Evolutionary conservation across 768 basidiomycete species (phyloP).

Genomic region (Agrocybe pediades): DNA sequence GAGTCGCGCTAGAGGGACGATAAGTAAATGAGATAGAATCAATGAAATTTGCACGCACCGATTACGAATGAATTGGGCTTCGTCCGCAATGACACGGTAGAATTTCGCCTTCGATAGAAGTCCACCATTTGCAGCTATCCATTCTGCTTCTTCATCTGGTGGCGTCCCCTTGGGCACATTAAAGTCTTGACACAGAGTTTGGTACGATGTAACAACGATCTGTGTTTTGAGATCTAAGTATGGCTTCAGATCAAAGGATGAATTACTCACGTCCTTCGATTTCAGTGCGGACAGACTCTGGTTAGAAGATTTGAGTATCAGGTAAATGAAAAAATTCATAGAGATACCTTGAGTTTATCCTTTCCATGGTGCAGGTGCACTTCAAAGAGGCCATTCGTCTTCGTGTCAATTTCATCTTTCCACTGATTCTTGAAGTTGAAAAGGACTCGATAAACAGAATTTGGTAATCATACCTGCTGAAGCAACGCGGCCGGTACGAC

Average conservation of each 20-base stretch:
- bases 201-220: constrained; percentile 79
- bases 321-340: neutral
- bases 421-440: constrained; percentile 46
- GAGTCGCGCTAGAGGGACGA: constrained; percentile 43
- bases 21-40: neutral
- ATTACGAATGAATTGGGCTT: constrained; percentile 78
- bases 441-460: neutral
- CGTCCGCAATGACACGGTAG: constrained; percentile 75
- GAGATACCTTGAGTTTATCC: constrained; percentile 58
- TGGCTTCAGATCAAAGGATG: neutral
- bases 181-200: constrained; percentile 67
- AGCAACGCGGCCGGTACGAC: constrained; percentile 79
- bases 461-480: constrained; percentile 48
- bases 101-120: constrained; percentile 62
- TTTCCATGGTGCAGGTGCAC: constrained; percentile 75
- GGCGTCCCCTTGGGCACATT: constrained; percentile 49
- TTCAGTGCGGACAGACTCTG: constrained; percentile 49
- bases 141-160: constrained; percentile 46
- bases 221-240: constrained; percentile 24
- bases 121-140: constrained; percentile 56
- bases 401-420: constrained; percentile 73
- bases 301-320: neutral
- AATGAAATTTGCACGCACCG: constrained; percentile 31
- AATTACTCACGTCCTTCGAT: constrained; percentile 48
- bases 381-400: constrained; percentile 61